Percentiles rank a stretch among this genome's conserved stretches.
Evolutionary conservation across 129 eudicot species (phyloP).

Genomic region (Flaveria sonorensis): DNA sequence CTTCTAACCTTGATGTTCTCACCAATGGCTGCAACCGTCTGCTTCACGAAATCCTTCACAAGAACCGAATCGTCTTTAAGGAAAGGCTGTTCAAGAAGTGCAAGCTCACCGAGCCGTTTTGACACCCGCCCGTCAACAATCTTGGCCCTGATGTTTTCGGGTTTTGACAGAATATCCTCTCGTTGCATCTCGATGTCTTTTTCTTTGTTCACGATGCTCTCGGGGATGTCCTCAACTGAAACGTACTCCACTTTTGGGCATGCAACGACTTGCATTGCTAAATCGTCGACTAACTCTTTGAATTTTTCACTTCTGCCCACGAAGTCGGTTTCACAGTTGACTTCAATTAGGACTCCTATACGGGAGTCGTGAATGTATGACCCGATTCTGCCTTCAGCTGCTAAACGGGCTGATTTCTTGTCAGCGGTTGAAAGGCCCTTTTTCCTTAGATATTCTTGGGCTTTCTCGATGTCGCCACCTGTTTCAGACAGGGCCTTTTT

Average conservation of each 20-base stretch:
- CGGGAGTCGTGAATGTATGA: conserved; percentile 95
- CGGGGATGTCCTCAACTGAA: conserved; percentile 75
- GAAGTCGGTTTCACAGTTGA: conserved; percentile 95
- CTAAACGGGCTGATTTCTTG: conserved; percentile 82
- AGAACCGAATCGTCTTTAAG: conserved; percentile 74
- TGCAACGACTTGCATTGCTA: conserved; percentile 98
- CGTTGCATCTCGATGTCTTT: conserved; percentile 91
- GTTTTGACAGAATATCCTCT: conserved; percentile 83
- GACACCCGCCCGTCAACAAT: conserved; percentile 90
- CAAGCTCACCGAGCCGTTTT: conserved; percentile 91
- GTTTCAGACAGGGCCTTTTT: conserved; percentile 95
- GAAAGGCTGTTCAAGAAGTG: conserved; percentile 86
- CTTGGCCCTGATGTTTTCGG: conserved; percentile 80
- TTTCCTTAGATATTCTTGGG: conserved; percentile 89
- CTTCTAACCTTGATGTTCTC: conserved; percentile 93
- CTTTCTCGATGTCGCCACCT: conserved; percentile 82
- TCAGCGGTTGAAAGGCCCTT: conserved; percentile 94
- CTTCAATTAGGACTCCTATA: conserved; percentile 95
- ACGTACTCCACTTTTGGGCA: conserved; percentile 86
- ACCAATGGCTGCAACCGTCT: conserved; percentile 85
- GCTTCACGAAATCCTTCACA: conserved; percentile 92
- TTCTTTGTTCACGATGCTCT: conserved; percentile 56
- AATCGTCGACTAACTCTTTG: conserved; percentile 81
- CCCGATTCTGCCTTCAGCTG: conserved; percentile 97
- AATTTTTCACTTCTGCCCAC: conserved; percentile 83